Evolutionary conservation across 768 basidiomycete genomes (phyloP).

Genomic region (Boletus pseudopeckii): DNA sequence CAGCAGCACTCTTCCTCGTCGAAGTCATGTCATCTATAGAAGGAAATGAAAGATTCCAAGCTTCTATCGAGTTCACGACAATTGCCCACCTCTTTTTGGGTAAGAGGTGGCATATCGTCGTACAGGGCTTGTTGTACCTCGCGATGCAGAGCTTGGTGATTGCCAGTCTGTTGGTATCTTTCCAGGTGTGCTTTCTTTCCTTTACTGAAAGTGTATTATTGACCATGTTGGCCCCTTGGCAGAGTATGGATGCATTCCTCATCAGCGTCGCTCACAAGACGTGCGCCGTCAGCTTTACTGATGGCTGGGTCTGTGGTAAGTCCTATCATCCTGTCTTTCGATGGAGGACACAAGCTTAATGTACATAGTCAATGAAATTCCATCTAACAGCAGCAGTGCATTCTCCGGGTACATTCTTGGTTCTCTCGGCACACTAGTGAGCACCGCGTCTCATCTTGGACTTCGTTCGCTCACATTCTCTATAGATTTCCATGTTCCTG

Average conservation of each 20-base stretch:
- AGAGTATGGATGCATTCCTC: slow-evolving; percentile 26
- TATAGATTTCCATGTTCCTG: slow-evolving; percentile 16
- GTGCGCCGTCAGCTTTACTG: slow-evolving; percentile 22
- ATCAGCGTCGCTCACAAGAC: slow-evolving; percentile 24
- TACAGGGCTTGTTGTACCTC: slow-evolving; percentile 19
- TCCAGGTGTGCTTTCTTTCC: slow-evolving; percentile 13
- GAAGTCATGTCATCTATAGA: slow-evolving; percentile 27
- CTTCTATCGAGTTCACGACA: slow-evolving; percentile 26
- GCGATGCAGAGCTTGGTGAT: slow-evolving; percentile 23
- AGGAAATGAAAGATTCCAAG: slow-evolving; percentile 22
- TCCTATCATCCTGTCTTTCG: slow-evolving; percentile 1
- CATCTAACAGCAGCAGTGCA: slow-evolving; percentile 5
- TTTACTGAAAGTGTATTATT: neutral
- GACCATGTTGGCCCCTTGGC: neutral
- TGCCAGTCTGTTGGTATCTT: slow-evolving; percentile 23
- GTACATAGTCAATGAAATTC: slow-evolving; percentile 10
- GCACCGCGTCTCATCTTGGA: neutral
- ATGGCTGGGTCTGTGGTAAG: slow-evolving; percentile 24
- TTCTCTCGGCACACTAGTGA: slow-evolving; percentile 21
- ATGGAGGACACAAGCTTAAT: neutral
- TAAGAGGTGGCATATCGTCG: slow-evolving; percentile 21
- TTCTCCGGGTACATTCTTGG: slow-evolving; percentile 24
- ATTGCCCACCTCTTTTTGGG: slow-evolving; percentile 26
- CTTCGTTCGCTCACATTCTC: neutral
- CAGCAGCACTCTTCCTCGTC: slow-evolving; percentile 18